These are phyloP conservation scores for Yamadazyma spencermartinsiae DNA, from an alignment of 1,139 yeast genomes.

Conservation along the genomic window DNA sequence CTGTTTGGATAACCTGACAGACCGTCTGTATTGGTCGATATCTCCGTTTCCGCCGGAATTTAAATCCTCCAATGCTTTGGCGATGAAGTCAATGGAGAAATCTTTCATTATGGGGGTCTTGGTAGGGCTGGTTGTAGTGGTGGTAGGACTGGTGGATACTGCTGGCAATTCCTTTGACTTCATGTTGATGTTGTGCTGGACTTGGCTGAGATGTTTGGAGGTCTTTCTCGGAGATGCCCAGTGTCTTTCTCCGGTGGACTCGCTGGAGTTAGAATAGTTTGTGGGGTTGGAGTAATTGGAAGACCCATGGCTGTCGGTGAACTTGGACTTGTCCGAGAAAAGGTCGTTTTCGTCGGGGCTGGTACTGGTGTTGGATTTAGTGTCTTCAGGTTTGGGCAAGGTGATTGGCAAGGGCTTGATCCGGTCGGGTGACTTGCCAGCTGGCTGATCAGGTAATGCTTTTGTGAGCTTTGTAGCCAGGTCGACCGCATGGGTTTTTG, in stretches of 20 bases:
- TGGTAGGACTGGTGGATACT: constrained; percentile 10
- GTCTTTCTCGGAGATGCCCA: constrained; percentile 57
- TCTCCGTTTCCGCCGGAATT: constrained; percentile 67
- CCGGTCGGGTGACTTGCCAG: no score
- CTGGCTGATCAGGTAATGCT: neutral
- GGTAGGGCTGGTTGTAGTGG: constrained; percentile 5
- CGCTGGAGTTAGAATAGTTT: constrained; percentile 29
- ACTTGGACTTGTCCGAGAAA: constrained; percentile 26
- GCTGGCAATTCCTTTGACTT: constrained; percentile 34
- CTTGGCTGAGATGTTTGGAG: constrained; percentile 34
- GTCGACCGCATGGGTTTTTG: no score
- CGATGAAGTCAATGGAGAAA: constrained; percentile 49
- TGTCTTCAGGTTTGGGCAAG: constrained; percentile 9
- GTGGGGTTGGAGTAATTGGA: constrained; percentile 54
- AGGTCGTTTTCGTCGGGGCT: constrained; percentile 36
- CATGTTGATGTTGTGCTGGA: constrained; percentile 44
- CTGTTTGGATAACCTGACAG: constrained; percentile 30
- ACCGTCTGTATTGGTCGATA: constrained; percentile 42
- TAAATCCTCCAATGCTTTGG: constrained; percentile 65
- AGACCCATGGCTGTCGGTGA: constrained; percentile 30
- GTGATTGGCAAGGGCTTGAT: no score
- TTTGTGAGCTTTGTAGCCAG: neutral
- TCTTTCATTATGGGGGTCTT: constrained; percentile 44
- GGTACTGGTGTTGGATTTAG: constrained; percentile 22
- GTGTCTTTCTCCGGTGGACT: no score